phyloP scores from a whole-genome alignment of 805 yeast genomes.

The Wickerhamomyces pijperi region DNA sequence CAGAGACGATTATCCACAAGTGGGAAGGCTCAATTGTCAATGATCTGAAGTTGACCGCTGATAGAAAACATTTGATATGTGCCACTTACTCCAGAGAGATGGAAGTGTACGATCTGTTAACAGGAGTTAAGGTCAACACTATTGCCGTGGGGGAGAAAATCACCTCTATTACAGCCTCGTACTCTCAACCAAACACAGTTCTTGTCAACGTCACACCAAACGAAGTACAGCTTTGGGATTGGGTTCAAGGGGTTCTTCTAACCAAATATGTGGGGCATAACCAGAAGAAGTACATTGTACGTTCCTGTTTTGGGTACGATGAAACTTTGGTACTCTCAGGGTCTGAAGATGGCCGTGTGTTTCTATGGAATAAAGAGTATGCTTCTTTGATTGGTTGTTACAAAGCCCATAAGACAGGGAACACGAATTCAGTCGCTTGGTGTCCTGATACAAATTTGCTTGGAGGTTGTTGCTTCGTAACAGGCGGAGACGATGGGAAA shows the following conservation, averaged over 20 bases:
- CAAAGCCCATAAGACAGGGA: constrained; percentile 46
- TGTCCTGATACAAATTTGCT: constrained; percentile 25
- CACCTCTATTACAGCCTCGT: constrained; percentile 54
- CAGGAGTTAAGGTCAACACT: constrained; percentile 30
- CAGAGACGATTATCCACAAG: constrained; percentile 17
- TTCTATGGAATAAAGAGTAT: constrained; percentile 65
- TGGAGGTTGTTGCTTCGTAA: constrained; percentile 46
- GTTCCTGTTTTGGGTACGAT: constrained; percentile 66
- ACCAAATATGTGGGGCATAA: constrained; percentile 63
- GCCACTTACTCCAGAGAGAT: constrained; percentile 55
- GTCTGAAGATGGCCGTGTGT: constrained; percentile 69
- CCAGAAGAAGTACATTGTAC: constrained; percentile 57
- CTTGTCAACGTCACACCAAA: constrained; percentile 62
- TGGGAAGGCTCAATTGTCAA: constrained; percentile 41
- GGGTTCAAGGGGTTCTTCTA: constrained; percentile 41
- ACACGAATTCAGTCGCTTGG: constrained; percentile 78
- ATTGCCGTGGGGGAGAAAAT: constrained; percentile 45
- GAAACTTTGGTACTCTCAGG: constrained; percentile 73
- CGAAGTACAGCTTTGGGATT: constrained; percentile 76
- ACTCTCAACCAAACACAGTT: constrained; percentile 38
- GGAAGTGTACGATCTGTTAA: constrained; percentile 43
- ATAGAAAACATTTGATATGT: constrained; percentile 47
- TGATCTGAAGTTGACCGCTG: constrained; percentile 56
- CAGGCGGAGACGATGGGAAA: constrained; percentile 73
- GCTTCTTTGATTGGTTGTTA: constrained; percentile 52